Percentiles rank a stretch among this genome's conserved stretches.
Evolutionary conservation across 1,139 yeast species (phyloP).

Genomic region (Yamadazyma mexicana): DNA sequence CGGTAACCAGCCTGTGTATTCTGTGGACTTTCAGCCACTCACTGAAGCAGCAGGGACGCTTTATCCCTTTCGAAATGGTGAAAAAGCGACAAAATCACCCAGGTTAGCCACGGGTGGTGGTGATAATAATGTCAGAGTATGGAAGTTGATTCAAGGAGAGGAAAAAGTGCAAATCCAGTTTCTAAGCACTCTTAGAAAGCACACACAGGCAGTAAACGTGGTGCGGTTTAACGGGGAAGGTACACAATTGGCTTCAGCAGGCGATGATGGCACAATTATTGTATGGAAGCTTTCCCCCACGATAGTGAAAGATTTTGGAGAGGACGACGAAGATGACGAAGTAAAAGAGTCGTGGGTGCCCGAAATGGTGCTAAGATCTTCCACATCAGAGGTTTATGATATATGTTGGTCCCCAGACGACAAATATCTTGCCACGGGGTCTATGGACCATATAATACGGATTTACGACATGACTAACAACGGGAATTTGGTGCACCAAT

Average conservation of each 20-base stretch:
- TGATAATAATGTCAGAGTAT: slow-evolving; percentile 80
- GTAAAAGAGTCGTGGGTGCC: slow-evolving; percentile 73
- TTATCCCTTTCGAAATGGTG: background rate
- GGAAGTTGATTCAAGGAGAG: slow-evolving; percentile 31
- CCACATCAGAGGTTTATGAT: slow-evolving; percentile 82
- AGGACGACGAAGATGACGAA: slow-evolving; percentile 54
- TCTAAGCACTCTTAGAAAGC: slow-evolving; percentile 77
- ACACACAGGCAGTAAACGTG: slow-evolving; percentile 91
- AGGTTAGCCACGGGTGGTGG: slow-evolving; percentile 92
- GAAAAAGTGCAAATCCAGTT: slow-evolving; percentile 42
- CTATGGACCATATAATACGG: slow-evolving; percentile 84
- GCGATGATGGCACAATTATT: slow-evolving; percentile 89
- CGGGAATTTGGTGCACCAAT: slow-evolving; percentile 61
- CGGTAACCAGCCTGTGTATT: slow-evolving; percentile 78
- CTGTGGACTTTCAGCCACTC: slow-evolving; percentile 73
- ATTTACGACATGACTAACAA: slow-evolving; percentile 53
- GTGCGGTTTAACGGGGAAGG: slow-evolving; percentile 79
- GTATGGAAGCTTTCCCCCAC: slow-evolving; percentile 69
- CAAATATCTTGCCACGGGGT: slow-evolving; percentile 74
- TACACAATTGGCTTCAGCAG: slow-evolving; percentile 76
- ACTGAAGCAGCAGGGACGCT: slow-evolving; percentile 9
- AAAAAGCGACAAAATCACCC: slow-evolving; percentile 16
- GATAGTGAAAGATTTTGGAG: slow-evolving; percentile 57
- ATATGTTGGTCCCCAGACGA: slow-evolving; percentile 90
- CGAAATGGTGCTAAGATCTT: slow-evolving; percentile 54